Base-by-base conservation (phyloP, 2,329 filamentous ascomycete species). In the Aaosphaeria pasadenensis region DNA sequence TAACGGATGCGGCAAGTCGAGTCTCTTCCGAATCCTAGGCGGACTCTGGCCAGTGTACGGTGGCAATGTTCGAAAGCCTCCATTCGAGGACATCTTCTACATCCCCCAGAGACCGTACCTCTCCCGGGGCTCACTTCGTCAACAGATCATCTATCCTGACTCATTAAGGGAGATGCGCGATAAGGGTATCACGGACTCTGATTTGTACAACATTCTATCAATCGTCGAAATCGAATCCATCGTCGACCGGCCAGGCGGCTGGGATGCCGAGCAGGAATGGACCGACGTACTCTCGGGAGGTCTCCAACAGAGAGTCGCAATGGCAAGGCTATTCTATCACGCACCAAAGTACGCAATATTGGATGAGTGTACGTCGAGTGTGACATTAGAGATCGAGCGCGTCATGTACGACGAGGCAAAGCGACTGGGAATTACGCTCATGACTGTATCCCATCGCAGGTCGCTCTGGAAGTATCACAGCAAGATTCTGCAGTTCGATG, bases 401-500 rank as follows among this genome's bases (percentile, higher is more conserved):
- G 81, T 90, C 66, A 97, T 99, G 91, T 99, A 99, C 71, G 92
- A 96, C 60, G 91, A 90, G 47, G 94, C 94, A 44, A 97, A 99
- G 78, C 79, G 82, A 13, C 74, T 96, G 13, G 91, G 89, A 4
- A 94, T 96, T 60, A 97, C 94, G 0, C 80, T 99, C 54, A 96
- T 99, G 89, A 99, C 94, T 0, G 94, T 99, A 28, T 91, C 86
- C 55, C 94, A 99, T 70, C 79, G 94, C 6, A 78, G 91, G 53
- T 95, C 89, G 73, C 72, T 99, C 59, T 99, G 94, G 94, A 91
- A 94, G 71, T 97, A 99, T 70, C 94, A 99, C 70, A 87, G 84
- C 57, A 87, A 87, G 71, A 97, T 99, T 51, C 71, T 99, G 64
- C 94, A 99, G 71, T 99, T 99, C 67, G 92, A 97, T 70, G 94